Base-by-base conservation (phyloP, 2,329 filamentous ascomycete species). In the Shiraia sp. region DNA sequence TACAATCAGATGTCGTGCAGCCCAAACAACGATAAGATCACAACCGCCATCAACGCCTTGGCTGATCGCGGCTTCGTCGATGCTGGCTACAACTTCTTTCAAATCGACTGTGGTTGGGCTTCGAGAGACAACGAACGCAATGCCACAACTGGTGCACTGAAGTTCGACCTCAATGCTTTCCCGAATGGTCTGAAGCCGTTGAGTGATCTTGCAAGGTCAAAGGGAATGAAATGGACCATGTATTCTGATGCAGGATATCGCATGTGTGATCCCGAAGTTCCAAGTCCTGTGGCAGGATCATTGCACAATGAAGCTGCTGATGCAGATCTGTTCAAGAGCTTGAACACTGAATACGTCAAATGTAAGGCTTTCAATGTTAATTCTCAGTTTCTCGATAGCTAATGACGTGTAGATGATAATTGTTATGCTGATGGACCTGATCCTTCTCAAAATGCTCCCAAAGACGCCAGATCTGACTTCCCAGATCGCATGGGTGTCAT, bases 161-260 rank as follows among this genome's bases (percentile, higher is more conserved):
- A 50, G 23, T 30, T 53, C 10, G 44, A 56, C 10, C 14, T 40
- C 2, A 45, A 43, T 0, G 53, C 49, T 0, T 56, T 56, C 3
- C 53, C 51, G 1, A 45, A 45, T 24, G 53, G 53, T 4, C 30
- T 56, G 9, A 50, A 53, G 9, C 51, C 53, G 6, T 13, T 56
- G 33, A 52, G 48, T 22, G 53, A 55, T 15, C 40, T 53, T 14
- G 51, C 53, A 25, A 50, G 53, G 12, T 48, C 39, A n/a, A 56
- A 56, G 27, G 53, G 51, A 7, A 56, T 56, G 53, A 56, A 56
- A 29, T 55, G 53, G 51, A 49, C 53, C 3, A 56, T 56, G 53
- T 56, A 56, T 28, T 55, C 51, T 8, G 53, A 56, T 36, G 53
- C 53, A 1, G 53, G 53, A 6, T 48, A 50, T 6, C 40, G 51